Conservation (phyloP, 2,329 filamentous ascomycete species). For the Pseudopithomyces chartarum region DNA sequence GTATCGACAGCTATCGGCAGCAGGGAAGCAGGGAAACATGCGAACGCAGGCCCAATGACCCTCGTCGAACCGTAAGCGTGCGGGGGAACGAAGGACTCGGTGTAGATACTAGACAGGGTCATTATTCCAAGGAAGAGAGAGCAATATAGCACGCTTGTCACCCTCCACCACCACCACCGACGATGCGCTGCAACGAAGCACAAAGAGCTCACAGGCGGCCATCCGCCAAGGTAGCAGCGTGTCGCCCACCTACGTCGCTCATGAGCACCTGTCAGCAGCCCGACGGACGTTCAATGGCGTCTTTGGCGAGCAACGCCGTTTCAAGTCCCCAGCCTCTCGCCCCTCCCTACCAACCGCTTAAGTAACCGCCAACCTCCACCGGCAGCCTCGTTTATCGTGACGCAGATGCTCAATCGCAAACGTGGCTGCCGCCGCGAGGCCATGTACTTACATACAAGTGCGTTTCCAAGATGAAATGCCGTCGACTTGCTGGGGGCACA, state of each 20-base stretch:
- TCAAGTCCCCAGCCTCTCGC: neutral
- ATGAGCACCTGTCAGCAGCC: neutral
- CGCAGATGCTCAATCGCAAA: slow-evolving; percentile 13
- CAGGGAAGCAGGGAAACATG: slow-evolving; percentile 2
- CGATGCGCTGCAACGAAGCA: slow-evolving; percentile 2
- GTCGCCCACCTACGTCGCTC: neutral
- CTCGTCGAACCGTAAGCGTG: neutral
- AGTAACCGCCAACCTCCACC: neutral
- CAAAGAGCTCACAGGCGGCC: neutral
- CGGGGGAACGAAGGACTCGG: neutral
- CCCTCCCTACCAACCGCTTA: neutral
- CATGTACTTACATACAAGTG: too few relatives aligned
- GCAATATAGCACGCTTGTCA: neutral
- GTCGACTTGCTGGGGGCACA: neutral
- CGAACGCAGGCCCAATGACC: neutral
- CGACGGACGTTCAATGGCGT: neutral
- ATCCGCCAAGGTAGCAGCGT: neutral
- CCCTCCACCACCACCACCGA: neutral
- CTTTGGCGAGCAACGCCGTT: neutral
- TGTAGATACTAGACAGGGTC: neutral
- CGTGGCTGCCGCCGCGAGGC: slow-evolving; percentile 1
- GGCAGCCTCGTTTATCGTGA: slow-evolving; percentile 5
- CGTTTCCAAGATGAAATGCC: neutral
- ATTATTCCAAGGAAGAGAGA: neutral
- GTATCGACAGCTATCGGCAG: slow-evolving; percentile 12